Conservation (phyloP, 164 flowering plant species). For the Euptelea pleiosperma region DNA sequence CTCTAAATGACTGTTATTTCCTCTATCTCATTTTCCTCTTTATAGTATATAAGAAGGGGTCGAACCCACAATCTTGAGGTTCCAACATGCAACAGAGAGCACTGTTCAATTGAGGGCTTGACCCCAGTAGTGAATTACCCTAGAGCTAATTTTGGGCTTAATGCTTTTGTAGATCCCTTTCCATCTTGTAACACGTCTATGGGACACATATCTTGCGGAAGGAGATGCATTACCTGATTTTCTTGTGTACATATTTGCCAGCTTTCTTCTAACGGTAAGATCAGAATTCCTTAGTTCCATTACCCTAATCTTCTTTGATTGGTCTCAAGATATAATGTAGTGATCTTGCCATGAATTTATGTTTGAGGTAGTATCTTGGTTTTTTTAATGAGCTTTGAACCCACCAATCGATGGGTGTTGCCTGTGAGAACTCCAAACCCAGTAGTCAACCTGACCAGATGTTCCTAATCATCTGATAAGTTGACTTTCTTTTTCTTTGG, state of each 20-base stretch:
- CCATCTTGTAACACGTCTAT: constrained; percentile 84
- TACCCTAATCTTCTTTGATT: too few relatives aligned
- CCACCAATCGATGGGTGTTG: too few relatives aligned
- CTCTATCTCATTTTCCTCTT: not conserved
- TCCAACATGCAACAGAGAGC: not conserved
- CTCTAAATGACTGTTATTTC: not conserved
- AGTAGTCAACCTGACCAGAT: too few relatives aligned
- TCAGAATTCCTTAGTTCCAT: constrained; percentile 5
- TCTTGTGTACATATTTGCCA: constrained; percentile 94
- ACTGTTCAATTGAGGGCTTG: too few relatives aligned
- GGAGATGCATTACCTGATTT: constrained; percentile 98
- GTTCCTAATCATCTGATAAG: too few relatives aligned
- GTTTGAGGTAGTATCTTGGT: too few relatives aligned
- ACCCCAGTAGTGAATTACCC: not conserved
- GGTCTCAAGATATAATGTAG: too few relatives aligned
- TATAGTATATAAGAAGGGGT: not conserved
- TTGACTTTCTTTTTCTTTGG: too few relatives aligned
- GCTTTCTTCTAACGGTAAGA: constrained; percentile 89
- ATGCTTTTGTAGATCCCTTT: constrained; percentile 64
- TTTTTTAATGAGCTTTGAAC: too few relatives aligned
- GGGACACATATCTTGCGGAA: constrained; percentile 99
- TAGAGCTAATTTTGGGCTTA: constrained; percentile 3
- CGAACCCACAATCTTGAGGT: not conserved
- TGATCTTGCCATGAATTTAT: too few relatives aligned
- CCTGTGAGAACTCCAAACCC: too few relatives aligned